Percentiles rank a stretch among this genome's conserved stretches.
These are phyloP conservation scores for Neopestalotiopsis sp. DNA, from an alignment of 2,329 filamentous ascomycete genomes.

Conservation along the genomic window DNA sequence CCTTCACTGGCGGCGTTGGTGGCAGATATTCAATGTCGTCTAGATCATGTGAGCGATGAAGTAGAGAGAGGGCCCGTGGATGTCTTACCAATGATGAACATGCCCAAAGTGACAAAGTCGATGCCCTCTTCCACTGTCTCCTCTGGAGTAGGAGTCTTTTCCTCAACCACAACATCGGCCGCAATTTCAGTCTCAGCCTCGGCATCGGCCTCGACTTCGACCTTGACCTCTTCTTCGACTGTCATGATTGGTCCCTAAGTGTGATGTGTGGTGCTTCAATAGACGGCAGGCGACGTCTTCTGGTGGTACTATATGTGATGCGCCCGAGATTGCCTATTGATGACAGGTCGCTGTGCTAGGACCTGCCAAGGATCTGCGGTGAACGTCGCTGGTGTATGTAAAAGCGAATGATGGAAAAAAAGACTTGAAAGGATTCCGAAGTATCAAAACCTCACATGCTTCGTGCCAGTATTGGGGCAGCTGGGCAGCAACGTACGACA, in stretches of 20 bases:
- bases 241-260: conserved; percentile 25
- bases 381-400: background rate
- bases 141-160: conserved; percentile 24
- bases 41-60: conserved; percentile 40
- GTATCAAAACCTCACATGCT: conserved; percentile 13
- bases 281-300: background rate
- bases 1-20: conserved; percentile 68
- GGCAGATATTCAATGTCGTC: conserved; percentile 90
- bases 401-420: background rate
- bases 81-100: conserved; percentile 73
- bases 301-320: background rate
- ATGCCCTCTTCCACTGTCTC: conserved; percentile 45
- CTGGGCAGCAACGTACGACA: conserved; percentile 16
- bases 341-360: background rate
- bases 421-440: background rate
- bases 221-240: conserved; percentile 15
- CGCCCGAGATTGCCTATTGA: background rate
- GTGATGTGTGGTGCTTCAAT: background rate
- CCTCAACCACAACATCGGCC: conserved; percentile 9
- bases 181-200: background rate
- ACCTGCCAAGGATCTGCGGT: background rate
- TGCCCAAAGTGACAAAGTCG: conserved; percentile 73
- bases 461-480: background rate
- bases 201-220: conserved; percentile 14
- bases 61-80: background rate